Base-by-base conservation (phyloP, 768 basidiomycete species). In the Amanita subjunquillea region DNA sequence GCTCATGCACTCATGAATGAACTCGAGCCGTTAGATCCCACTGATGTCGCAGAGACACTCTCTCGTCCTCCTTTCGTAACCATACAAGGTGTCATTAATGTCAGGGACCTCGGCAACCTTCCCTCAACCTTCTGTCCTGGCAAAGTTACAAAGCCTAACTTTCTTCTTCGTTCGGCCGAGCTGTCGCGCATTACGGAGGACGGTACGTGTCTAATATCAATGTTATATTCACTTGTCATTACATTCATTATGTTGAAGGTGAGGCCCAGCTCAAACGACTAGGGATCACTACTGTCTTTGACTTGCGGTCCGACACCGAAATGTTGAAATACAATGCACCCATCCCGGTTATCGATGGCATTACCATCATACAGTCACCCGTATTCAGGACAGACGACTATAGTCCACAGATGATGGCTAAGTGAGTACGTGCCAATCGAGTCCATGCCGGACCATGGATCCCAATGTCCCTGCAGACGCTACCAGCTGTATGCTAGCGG, bases 351-450 rank as follows among this genome's bases (percentile, higher is more conserved):
- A 81, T 91, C 53, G 76, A 80, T 25, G 84, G 80, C 5, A 73
- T 89, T 22, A 72, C 79, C 36, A 64, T 88, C 49, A 43, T 80
- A 13, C 82, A 76, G 51, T 68, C 71, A 12, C 87, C 88, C 0
- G 84, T 90, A n/a, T 80, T 80, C 57, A 69, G 75, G 59, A 79
- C 69, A 43, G 83, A 83, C 62, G 88, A 91, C 62, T 90, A 90
- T 64, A 88, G 86, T 62, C 87, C 87, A 20, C 84, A 89, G 66
- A 79, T 75, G 68, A 85, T 91, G 79, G 84, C 88, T 59, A 85
- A 79, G 87, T 89, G 69, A 69, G 86, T 82, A 68, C 71, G 71
- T 74, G 69, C 53, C 40, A 45, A 8, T 34, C n/a, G 34, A 44
- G 22, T 38, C 44, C 29, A 4, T 15, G 36, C 61, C 54, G 44